phyloP scores from a whole-genome alignment of 2,329 filamentous ascomycete species.

The Dactylellina sp. region DNA sequence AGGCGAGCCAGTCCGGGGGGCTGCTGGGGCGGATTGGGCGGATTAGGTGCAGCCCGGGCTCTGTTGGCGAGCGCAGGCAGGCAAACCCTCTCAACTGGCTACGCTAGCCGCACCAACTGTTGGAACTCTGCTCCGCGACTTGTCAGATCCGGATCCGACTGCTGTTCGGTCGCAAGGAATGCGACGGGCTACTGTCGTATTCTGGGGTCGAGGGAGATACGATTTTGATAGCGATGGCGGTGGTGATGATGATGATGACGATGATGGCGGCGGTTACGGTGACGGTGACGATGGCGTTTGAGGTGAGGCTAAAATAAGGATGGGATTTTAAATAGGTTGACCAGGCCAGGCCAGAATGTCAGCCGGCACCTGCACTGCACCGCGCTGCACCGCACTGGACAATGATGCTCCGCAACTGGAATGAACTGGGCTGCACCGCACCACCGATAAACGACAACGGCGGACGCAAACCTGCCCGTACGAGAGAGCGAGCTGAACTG shows the following conservation, averaged over 20 bases:
- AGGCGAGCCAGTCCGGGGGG: constrained; percentile 1
- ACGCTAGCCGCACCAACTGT: constrained; percentile 26
- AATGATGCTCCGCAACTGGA: too few relatives aligned
- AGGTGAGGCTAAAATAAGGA: too few relatives aligned
- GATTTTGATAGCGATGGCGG: not conserved
- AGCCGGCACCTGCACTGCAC: too few relatives aligned
- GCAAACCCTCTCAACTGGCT: constrained; percentile 37
- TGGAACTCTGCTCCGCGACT: not conserved
- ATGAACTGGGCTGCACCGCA: not conserved
- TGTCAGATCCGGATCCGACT: constrained; percentile 42
- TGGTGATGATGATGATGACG: not conserved
- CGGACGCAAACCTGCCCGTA: not conserved
- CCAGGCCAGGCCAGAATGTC: too few relatives aligned
- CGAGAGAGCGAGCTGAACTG: too few relatives aligned
- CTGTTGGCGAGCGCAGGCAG: too few relatives aligned
- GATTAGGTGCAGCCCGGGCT: too few relatives aligned
- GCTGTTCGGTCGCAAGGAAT: constrained; percentile 24
- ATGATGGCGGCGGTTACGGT: not conserved
- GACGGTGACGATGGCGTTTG: too few relatives aligned
- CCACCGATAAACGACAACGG: not conserved
- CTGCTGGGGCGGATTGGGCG: not conserved
- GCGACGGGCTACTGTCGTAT: not conserved
- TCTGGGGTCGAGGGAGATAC: too few relatives aligned
- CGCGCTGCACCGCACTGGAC: too few relatives aligned
- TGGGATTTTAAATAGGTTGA: too few relatives aligned